Percentiles rank a stretch among this genome's conserved stretches.
These are phyloP conservation scores for Apiospora arundinis DNA, from an alignment of 2,329 filamentous ascomycete genomes.

Conservation along the genomic window DNA sequence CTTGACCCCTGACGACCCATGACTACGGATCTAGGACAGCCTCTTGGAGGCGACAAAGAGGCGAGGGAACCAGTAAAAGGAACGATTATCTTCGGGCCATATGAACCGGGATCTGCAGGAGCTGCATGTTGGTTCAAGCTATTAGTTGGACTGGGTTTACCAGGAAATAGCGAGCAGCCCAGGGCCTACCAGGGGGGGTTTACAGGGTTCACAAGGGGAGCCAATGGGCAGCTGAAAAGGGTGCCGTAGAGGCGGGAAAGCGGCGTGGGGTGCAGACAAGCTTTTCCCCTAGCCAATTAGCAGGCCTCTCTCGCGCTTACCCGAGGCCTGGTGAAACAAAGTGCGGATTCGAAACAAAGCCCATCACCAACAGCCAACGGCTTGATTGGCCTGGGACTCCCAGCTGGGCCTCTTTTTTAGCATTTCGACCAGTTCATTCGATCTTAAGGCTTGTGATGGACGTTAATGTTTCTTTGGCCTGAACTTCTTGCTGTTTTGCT, in stretches of 20 bases:
- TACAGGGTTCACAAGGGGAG: neutral
- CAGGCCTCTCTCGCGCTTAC: neutral
- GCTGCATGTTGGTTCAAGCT: neutral
- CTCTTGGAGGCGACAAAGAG: neutral
- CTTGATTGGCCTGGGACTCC: neutral
- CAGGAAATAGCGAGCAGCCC: neutral
- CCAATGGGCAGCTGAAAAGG: neutral
- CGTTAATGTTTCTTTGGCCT: neutral
- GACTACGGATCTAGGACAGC: neutral
- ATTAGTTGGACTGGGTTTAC: neutral
- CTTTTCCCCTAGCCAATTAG: slow-evolving; percentile 12
- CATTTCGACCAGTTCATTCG: neutral
- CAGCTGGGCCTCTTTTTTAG: neutral
- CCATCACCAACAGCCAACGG: slow-evolving; percentile 1
- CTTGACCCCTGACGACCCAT: slow-evolving; percentile 14
- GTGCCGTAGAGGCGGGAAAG: neutral
- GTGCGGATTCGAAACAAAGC: slow-evolving; percentile 16
- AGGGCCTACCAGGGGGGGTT: neutral
- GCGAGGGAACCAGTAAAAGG: neutral
- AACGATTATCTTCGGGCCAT: neutral
- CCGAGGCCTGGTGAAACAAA: slow-evolving; percentile 14
- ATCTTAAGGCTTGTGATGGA: neutral
- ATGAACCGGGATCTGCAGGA: slow-evolving; percentile 14
- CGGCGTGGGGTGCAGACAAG: slow-evolving; percentile 17
- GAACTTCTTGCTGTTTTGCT: neutral